These are phyloP conservation scores for Urochloa ruziziensis DNA, from an alignment of 176 grass and related monocot species.

Conservation along the genomic window DNA sequence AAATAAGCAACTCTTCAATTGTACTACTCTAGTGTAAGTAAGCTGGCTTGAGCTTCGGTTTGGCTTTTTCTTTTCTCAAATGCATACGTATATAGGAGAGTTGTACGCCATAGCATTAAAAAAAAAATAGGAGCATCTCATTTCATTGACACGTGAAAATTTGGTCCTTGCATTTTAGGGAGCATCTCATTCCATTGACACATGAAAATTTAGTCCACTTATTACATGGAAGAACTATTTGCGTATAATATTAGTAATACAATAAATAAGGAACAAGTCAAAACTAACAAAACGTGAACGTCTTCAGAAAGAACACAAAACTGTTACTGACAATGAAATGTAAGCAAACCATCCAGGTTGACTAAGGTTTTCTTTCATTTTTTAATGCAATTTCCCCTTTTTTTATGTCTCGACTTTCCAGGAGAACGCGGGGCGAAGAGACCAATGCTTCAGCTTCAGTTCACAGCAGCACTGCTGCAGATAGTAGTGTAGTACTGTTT, in stretches of 20 bases:
- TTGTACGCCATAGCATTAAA: too few species aligned
- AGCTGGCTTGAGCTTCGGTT: neutral
- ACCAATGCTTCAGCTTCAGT: constrained; percentile 21
- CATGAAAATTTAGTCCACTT: too few species aligned
- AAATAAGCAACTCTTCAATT: neutral
- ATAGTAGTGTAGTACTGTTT: constrained; percentile 15
- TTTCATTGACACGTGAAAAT: too few species aligned
- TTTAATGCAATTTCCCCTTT: neutral
- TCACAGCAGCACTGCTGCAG: neutral
- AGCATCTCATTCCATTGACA: too few species aligned
- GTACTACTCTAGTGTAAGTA: neutral
- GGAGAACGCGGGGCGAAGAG: constrained; percentile 13
- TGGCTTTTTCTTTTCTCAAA: neutral
- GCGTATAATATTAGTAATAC: neutral
- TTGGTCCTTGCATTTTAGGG: too few species aligned
- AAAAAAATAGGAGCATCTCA: too few species aligned
- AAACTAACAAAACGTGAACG: neutral
- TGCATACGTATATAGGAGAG: too few species aligned
- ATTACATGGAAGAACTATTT: too few species aligned
- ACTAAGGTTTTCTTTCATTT: too few species aligned
- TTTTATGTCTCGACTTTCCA: neutral
- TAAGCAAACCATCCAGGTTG: too few species aligned
- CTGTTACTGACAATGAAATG: too few species aligned
- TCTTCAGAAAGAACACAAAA: neutral
- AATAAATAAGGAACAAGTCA: neutral